A percentile compares a stretch with the other conserved stretches of the same genome.
phyloP scores from a whole-genome alignment of 2,329 filamentous ascomycete genomes.

The Blastomyces gilchristii region DNA sequence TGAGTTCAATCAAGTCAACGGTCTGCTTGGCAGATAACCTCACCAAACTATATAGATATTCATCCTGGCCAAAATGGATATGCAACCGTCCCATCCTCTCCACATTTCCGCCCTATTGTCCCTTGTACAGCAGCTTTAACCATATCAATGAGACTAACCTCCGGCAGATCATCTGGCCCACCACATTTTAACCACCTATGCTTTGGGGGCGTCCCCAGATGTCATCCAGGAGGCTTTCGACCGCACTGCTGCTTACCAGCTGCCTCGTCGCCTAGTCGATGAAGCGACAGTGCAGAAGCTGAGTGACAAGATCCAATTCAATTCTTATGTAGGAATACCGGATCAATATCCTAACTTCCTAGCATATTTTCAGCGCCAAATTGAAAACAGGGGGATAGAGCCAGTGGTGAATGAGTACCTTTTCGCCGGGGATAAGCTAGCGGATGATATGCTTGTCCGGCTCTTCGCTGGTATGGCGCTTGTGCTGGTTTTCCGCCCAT shows the following conservation, averaged over 20 bases:
- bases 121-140: background rate
- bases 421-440: constrained; percentile 54
- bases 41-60: no score
- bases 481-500: background rate
- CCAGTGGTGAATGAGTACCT: constrained; percentile 55
- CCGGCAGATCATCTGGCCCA: constrained; percentile 62
- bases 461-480: constrained; percentile 50
- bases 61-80: background rate
- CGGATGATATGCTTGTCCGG: constrained; percentile 58
- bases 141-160: constrained; percentile 9
- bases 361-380: constrained; percentile 63
- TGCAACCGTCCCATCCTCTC: background rate
- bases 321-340: constrained; percentile 52
- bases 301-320: constrained; percentile 46
- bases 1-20: background rate
- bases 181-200: constrained; percentile 65
- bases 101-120: background rate
- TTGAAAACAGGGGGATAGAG: constrained; percentile 54
- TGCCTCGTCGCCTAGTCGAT: constrained; percentile 41
- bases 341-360: constrained; percentile 64
- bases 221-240: constrained; percentile 56
- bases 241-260: constrained; percentile 57
- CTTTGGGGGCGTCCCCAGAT: constrained; percentile 55
- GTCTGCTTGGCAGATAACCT: background rate
- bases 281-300: constrained; percentile 46